Conservation (phyloP, 805 yeast species). For the Nakazawaea anatomiae region DNA sequence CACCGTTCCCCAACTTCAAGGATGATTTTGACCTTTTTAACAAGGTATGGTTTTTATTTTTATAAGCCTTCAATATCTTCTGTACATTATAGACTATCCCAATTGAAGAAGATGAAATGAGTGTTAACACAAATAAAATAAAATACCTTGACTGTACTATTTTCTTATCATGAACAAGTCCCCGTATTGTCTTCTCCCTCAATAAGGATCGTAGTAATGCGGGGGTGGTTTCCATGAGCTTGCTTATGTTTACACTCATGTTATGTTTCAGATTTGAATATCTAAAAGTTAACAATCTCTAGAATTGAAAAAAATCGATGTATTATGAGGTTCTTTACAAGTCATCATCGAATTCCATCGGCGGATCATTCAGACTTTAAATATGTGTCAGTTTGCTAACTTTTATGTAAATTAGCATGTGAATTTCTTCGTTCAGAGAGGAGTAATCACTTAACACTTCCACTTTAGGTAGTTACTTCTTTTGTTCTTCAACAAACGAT, state of each 20-base stretch:
- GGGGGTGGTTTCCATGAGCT: too few species aligned
- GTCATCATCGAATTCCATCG: not conserved
- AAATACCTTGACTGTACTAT: conserved; percentile 6
- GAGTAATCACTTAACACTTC: not conserved
- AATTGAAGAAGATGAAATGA: conserved; percentile 19
- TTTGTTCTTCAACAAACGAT: not conserved
- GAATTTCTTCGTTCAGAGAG: not conserved
- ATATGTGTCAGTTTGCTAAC: too few species aligned
- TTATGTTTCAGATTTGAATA: not conserved
- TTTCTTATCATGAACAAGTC: not conserved
- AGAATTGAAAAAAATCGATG: too few species aligned
- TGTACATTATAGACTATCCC: conserved; percentile 18
- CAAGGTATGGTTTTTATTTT: conserved; percentile 3
- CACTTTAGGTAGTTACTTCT: not conserved
- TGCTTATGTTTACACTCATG: not conserved
- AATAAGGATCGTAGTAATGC: not conserved
- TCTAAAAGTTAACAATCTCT: not conserved
- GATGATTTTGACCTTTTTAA: conserved; percentile 28
- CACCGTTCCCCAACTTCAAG: conserved; percentile 35
- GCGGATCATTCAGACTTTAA: not conserved
- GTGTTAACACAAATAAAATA: conserved; percentile 22
- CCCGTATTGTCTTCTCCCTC: not conserved
- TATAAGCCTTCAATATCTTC: conserved; percentile 15
- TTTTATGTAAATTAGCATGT: not conserved
- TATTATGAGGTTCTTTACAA: too few species aligned